Conservation (phyloP, 768 basidiomycete genomes). For the Chalciporus pseudorubinellus region DNA sequence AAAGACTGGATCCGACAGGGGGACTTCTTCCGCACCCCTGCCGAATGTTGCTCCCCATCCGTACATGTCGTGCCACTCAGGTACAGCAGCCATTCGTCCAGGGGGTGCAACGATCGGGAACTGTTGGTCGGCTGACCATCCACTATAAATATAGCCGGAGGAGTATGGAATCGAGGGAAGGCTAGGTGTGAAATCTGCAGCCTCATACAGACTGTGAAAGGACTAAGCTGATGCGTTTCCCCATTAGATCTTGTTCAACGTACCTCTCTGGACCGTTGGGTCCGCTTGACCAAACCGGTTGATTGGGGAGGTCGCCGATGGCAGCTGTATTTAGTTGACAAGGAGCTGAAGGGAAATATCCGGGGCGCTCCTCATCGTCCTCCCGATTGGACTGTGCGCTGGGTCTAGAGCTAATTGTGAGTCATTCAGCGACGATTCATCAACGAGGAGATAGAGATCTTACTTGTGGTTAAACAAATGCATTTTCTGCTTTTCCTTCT, state of each 20-base stretch:
- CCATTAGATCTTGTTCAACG: background rate
- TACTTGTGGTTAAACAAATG: constrained; percentile 9
- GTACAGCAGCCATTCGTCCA: background rate
- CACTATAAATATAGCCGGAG: background rate
- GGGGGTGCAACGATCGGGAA: background rate
- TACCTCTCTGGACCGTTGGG: constrained; percentile 11
- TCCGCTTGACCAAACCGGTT: background rate
- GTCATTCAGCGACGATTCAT: background rate
- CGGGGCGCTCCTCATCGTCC: background rate
- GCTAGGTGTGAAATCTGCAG: background rate
- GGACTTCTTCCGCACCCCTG: background rate
- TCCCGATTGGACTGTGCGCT: background rate
- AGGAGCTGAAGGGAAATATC: background rate
- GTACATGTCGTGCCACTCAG: background rate
- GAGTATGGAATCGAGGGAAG: background rate
- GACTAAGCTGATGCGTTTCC: background rate
- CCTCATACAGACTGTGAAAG: background rate
- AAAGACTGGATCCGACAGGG: constrained; percentile 3
- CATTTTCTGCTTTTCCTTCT: constrained; percentile 1
- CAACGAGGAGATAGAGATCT: background rate
- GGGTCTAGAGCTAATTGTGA: background rate
- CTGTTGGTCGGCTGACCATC: background rate
- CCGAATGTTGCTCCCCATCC: background rate
- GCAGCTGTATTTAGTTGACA: constrained; percentile 3
- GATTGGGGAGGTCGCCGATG: background rate